Evolutionary conservation across 2,329 filamentous ascomycete species (phyloP).

Genomic region (Mollisia scopiformis): DNA sequence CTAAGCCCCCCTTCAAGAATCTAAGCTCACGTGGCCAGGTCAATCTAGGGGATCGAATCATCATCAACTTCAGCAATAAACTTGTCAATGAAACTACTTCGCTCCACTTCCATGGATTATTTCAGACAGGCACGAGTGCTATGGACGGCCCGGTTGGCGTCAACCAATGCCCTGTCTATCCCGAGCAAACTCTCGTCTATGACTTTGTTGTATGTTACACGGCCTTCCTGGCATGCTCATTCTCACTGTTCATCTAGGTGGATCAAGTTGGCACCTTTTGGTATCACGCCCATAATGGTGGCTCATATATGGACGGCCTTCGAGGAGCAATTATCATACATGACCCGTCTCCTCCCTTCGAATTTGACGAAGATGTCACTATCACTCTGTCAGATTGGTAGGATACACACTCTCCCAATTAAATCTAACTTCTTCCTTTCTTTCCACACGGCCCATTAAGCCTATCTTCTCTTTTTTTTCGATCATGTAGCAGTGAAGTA

Average conservation of each 20-base stretch:
- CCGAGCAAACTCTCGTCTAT: slow-evolving; percentile 28
- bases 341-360: slow-evolving; percentile 56
- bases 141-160: slow-evolving; percentile 61
- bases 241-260: slow-evolving; percentile 39
- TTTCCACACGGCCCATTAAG: background rate
- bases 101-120: slow-evolving; percentile 61
- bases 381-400: slow-evolving; percentile 58
- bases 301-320: slow-evolving; percentile 68
- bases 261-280: slow-evolving; percentile 46
- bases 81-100: slow-evolving; percentile 57
- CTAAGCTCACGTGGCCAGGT: slow-evolving; percentile 38
- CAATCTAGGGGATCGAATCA: slow-evolving; percentile 51
- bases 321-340: slow-evolving; percentile 64
- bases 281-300: slow-evolving; percentile 66
- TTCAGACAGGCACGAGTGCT: slow-evolving; percentile 51
- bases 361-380: slow-evolving; percentile 61
- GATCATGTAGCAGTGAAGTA: background rate
- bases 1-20: background rate
- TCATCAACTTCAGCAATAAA: slow-evolving; percentile 52
- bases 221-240: slow-evolving; percentile 2
- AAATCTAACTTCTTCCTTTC: background rate
- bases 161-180: slow-evolving; percentile 36
- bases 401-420: too few species aligned
- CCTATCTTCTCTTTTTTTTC: background rate
- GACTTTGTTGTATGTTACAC: background rate